A percentile compares a stretch with the other conserved stretches of the same genome.
phyloP scores from a whole-genome alignment of 305 asterid species.

The Galium porrigens region DNA sequence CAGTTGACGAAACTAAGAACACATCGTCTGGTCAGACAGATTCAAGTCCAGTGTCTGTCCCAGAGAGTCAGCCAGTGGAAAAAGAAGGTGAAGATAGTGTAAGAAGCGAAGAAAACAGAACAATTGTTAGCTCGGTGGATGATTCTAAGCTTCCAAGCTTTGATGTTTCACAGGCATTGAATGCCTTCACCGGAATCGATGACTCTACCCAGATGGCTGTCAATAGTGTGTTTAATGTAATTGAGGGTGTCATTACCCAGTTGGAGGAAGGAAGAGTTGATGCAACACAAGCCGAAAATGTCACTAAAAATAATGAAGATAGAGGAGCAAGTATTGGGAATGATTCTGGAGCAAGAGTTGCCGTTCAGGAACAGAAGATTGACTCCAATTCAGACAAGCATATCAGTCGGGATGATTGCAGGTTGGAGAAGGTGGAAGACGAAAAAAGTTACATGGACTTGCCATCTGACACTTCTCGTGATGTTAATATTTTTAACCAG shows the following conservation, averaged over 20 bases:
- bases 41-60: conserved; percentile 29
- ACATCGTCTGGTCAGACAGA: conserved; percentile 27
- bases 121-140: conserved; percentile 24
- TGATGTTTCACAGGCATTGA: conserved; percentile 66
- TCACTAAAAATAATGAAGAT: conserved; percentile 20
- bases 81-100: conserved; percentile 34
- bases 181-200: conserved; percentile 69
- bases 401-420: conserved; percentile 16
- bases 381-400: conserved; percentile 22
- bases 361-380: conserved; percentile 24
- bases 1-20: conserved; percentile 28
- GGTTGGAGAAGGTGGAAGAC: conserved; percentile 23
- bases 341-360: conserved; percentile 16
- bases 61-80: conserved; percentile 31
- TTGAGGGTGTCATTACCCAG: conserved; percentile 72
- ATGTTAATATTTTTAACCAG: conserved; percentile 19
- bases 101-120: conserved; percentile 32
- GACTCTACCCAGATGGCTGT: conserved; percentile 94
- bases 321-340: background rate
- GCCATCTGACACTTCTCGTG: conserved; percentile 21
- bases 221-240: conserved; percentile 65
- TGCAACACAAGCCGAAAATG: conserved; percentile 25
- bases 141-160: conserved; percentile 36
- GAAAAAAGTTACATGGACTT: conserved; percentile 13
- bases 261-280: conserved; percentile 41